A percentile compares a stretch with the other conserved stretches of the same genome.
Conservation (phyloP, 139 green algal species). For the Pleodorina starrii region DNA sequence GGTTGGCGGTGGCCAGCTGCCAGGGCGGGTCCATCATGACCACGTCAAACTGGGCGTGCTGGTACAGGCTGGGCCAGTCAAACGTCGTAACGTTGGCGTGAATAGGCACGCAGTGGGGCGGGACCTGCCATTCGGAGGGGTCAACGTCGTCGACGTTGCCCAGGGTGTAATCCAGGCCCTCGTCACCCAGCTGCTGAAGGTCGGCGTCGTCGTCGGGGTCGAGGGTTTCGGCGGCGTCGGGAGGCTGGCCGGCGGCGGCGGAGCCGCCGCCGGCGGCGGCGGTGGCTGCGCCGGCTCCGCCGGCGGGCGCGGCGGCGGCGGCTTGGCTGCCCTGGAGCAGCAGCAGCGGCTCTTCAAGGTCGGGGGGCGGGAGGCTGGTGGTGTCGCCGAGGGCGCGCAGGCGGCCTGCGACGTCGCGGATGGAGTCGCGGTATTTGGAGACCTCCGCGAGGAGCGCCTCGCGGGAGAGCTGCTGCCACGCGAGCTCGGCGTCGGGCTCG, state of each 20-base stretch:
- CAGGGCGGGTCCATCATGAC: constrained; percentile 98
- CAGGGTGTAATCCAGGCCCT: constrained; percentile 74
- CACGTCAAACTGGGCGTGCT: constrained; percentile 71
- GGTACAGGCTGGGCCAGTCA: constrained; percentile 83
- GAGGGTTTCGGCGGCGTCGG: background rate
- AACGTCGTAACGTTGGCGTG: constrained; percentile 94
- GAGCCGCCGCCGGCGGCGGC: background rate
- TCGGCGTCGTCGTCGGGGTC: background rate
- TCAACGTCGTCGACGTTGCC: constrained; percentile 84
- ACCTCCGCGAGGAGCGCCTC: constrained; percentile 9
- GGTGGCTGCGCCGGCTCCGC: background rate
- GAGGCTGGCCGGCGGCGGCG: background rate
- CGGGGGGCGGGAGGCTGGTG: background rate
- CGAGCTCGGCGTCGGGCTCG: background rate
- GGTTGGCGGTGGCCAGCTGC: constrained; percentile 96
- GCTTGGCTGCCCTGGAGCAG: background rate
- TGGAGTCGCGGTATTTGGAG: constrained; percentile 7
- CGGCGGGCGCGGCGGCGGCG: no score
- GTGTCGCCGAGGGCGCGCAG: background rate
- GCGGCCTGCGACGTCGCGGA: background rate
- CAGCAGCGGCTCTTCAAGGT: background rate
- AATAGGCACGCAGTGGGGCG: constrained; percentile 91
- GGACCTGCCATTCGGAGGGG: constrained; percentile 89
- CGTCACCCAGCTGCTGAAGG: constrained; percentile 50
- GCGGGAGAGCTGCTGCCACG: constrained; percentile 19